phyloP scores from a whole-genome alignment of 306 rosid genomes.

The Malus sylvestris region DNA sequence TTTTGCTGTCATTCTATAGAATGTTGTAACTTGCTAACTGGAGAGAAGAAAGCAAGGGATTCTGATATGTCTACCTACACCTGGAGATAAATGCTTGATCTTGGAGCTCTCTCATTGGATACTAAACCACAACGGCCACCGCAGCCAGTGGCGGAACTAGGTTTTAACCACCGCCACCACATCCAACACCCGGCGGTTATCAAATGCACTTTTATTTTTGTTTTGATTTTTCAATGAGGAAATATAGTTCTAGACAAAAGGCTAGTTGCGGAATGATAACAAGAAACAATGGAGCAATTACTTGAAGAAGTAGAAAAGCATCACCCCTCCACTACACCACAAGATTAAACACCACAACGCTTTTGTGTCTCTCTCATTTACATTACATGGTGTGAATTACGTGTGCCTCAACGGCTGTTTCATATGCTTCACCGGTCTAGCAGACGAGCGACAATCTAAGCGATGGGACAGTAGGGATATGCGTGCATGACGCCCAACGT shows the following conservation, averaged over 20 bases:
- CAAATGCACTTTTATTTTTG: no score
- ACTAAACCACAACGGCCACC: no score
- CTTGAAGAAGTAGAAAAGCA: not conserved
- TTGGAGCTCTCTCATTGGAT: not conserved
- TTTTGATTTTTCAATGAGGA: not conserved
- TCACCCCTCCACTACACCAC: no score
- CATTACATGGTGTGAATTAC: not conserved
- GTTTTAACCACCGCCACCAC: no score
- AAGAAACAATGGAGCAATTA: not conserved
- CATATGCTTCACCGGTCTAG: not conserved
- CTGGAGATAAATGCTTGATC: not conserved
- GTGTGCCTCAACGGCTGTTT: not conserved
- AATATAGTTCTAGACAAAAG: no score
- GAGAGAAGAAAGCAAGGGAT: not conserved
- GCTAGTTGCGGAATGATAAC: not conserved
- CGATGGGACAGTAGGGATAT: conserved; percentile 33
- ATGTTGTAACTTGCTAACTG: not conserved
- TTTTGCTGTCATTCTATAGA: not conserved
- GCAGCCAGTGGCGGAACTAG: not conserved
- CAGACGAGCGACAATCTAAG: conserved; percentile 36
- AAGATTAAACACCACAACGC: not conserved
- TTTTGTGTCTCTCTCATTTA: not conserved
- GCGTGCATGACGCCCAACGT: conserved; percentile 43
- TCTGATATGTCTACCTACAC: not conserved
- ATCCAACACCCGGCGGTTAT: no score